A percentile compares a stretch with the other conserved stretches of the same genome.
phyloP scores from a whole-genome alignment of 2,329 filamentous ascomycete genomes.

The Colletotrichum simmondsii region DNA sequence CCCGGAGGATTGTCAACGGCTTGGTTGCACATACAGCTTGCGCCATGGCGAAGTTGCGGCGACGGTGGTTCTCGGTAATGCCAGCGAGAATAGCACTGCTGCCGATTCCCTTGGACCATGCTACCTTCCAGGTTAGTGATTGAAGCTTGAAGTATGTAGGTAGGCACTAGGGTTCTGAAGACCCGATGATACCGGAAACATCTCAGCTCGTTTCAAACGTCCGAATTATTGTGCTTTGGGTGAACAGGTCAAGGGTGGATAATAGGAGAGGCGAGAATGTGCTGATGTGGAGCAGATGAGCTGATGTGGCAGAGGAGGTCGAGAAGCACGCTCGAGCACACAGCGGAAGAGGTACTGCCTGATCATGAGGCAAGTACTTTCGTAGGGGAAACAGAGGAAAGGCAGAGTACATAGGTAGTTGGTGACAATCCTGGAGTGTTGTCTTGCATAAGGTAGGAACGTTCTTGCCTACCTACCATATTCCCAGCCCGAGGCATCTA shows the following conservation, averaged over 20 bases:
- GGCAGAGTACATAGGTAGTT: not conserved
- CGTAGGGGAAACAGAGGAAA: not conserved
- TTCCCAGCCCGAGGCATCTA: too few species aligned
- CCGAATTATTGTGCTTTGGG: not conserved
- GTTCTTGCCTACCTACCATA: not conserved
- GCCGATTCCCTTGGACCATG: not conserved
- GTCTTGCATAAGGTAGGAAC: not conserved
- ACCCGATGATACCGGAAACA: not conserved
- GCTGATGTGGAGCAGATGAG: not conserved
- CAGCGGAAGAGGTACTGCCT: too few species aligned
- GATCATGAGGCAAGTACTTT: too few species aligned
- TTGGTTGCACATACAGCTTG: not conserved
- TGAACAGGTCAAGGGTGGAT: constrained; percentile 2
- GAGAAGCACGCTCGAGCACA: too few species aligned
- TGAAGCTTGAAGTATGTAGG: too few species aligned
- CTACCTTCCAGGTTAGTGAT: too few species aligned
- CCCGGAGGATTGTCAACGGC: constrained; percentile 8
- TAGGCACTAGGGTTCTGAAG: not conserved
- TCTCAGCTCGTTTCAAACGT: constrained; percentile 11
- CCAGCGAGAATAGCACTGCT: not conserved
- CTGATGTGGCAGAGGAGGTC: not conserved
- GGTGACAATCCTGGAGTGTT: not conserved
- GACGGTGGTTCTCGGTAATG: not conserved
- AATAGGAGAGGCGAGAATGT: not conserved
- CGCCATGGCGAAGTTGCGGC: not conserved